These are phyloP conservation scores for Clavariopsis aquatica DNA, from an alignment of 495 filamentous ascomycete species.

Conservation along the genomic window DNA sequence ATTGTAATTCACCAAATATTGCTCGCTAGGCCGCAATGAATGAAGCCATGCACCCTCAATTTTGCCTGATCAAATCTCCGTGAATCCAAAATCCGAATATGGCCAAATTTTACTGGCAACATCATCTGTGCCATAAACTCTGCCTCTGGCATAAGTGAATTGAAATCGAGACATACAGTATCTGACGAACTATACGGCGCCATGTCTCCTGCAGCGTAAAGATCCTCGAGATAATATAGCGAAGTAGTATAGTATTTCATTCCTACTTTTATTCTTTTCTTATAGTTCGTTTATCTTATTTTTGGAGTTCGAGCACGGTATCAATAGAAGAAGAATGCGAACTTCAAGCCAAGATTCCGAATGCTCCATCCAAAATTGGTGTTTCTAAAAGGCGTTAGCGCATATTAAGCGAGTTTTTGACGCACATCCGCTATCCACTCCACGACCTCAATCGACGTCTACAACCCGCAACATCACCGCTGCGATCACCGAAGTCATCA, in stretches of 20 bases:
- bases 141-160: background rate
- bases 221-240: too few species aligned
- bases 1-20: constrained; percentile 2
- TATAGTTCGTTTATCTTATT: too few species aligned
- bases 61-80: background rate
- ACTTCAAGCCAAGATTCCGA: background rate
- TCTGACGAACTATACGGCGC: too few species aligned
- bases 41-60: constrained; percentile 31
- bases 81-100: background rate
- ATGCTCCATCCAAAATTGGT: constrained; percentile 1
- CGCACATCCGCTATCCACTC: background rate
- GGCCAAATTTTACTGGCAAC: too few species aligned
- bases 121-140: background rate
- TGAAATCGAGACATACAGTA: background rate
- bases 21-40: constrained; percentile 15
- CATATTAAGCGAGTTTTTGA: background rate
- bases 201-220: too few species aligned
- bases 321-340: too few species aligned
- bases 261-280: too few species aligned
- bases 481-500: constrained; percentile 34
- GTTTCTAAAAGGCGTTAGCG: background rate
- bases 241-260: too few species aligned
- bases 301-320: too few species aligned
- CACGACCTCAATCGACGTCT: constrained; percentile 14
- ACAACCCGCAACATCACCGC: constrained; percentile 23